These are phyloP conservation scores for Sugiyamaella novakii DNA, from an alignment of 1,139 yeast genomes.

Conservation along the genomic window DNA sequence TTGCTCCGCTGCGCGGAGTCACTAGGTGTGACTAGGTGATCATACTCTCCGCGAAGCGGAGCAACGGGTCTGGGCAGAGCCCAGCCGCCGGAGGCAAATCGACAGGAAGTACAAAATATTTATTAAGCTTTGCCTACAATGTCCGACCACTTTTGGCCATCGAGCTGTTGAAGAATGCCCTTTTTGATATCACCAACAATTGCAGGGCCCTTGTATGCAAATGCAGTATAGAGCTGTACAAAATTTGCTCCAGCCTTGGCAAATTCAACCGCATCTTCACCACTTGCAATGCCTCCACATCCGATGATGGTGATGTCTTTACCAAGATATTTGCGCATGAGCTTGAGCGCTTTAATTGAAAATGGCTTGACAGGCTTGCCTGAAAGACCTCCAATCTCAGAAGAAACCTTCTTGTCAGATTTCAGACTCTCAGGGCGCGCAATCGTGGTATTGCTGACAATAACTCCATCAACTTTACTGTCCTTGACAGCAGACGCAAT, in stretches of 20 bases:
- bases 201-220: slow-evolving; percentile 93
- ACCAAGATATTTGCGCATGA: slow-evolving; percentile 74
- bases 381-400: slow-evolving; percentile 84
- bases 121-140: slow-evolving; percentile 24
- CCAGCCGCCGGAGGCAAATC: neutral
- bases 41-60: neutral
- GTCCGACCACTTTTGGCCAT: slow-evolving; percentile 80
- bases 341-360: slow-evolving; percentile 67
- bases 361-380: slow-evolving; percentile 90
- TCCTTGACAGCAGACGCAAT: slow-evolving; percentile 79
- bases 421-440: slow-evolving; percentile 66
- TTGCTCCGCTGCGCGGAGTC: neutral
- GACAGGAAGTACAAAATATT: neutral
- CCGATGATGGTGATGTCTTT: slow-evolving; percentile 79
- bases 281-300: slow-evolving; percentile 88
- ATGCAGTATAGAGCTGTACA: slow-evolving; percentile 83
- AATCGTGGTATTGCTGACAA: slow-evolving; percentile 88
- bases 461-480: slow-evolving; percentile 86
- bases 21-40: neutral
- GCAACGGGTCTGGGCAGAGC: slow-evolving; percentile 1
- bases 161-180: slow-evolving; percentile 67
- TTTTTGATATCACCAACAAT: slow-evolving; percentile 75
- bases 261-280: slow-evolving; percentile 86
- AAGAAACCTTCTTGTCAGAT: slow-evolving; percentile 50
- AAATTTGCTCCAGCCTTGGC: slow-evolving; percentile 93